A percentile compares a stretch with the other conserved stretches of the same genome.
Conservation (phyloP, 164 flowering plant species). For the Tetrastigma voinierianum region DNA sequence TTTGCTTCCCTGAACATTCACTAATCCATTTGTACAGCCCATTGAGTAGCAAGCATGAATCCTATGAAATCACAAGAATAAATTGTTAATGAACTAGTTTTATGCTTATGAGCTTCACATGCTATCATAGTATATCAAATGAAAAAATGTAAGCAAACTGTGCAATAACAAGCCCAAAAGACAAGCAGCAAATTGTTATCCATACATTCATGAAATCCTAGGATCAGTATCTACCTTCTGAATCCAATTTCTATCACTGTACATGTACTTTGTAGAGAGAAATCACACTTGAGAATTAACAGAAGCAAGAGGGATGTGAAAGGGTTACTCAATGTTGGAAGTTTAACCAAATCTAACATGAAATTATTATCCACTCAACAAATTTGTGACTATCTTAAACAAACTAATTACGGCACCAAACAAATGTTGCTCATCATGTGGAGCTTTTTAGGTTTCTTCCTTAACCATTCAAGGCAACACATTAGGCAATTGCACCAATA, state of each 20-base stretch:
- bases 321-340: too few relatives aligned
- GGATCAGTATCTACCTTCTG: neutral
- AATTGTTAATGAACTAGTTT: neutral
- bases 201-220: neutral
- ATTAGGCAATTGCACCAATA: too few relatives aligned
- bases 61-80: constrained; percentile 2
- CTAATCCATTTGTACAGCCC: constrained; percentile 44
- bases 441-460: too few relatives aligned
- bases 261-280: too few relatives aligned
- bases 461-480: too few relatives aligned
- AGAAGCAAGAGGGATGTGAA: too few relatives aligned
- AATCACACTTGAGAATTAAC: too few relatives aligned
- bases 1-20: constrained; percentile 36
- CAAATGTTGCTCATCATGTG: too few relatives aligned
- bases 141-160: neutral
- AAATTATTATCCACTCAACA: too few relatives aligned
- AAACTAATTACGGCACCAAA: too few relatives aligned
- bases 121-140: neutral
- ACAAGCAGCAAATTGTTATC: neutral
- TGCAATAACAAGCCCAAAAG: neutral
- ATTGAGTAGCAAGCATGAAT: constrained; percentile 20
- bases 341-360: too few relatives aligned
- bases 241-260: neutral
- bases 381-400: too few relatives aligned
- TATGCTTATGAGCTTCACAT: neutral